Evolutionary conservation across 2,329 filamentous ascomycete species (phyloP), one percentile per base, ranked within the genome.

Genomic region (Sporothrix brunneoviolacea): DNA sequence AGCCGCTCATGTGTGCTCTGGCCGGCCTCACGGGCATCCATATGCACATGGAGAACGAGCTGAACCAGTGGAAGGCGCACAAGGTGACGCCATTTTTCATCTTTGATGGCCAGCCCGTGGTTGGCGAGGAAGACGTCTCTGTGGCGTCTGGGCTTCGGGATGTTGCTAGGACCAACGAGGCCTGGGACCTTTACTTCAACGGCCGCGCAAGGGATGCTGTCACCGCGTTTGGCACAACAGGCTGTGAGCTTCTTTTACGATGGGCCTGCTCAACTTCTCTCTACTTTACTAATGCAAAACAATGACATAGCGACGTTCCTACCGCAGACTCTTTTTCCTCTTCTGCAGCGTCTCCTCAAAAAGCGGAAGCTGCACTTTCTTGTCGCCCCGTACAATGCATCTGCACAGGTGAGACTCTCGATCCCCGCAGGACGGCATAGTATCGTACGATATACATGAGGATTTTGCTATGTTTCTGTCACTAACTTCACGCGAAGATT

Each of bases 1-100:
- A 98, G 67, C 91, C 91, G 37, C 82, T 98, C 30, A 79, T 97
- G 30, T 83, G 90, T 50, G 93, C 93, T 19, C 80, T 97, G 42
- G 93, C 91, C 44, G 93, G 93, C 52, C 78, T 91, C 54, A 93
- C 91, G 54, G 86, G 86, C 48, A 77, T 97, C 62, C 80, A 80
- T 66, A 74, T 72, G 57, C 84, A 86, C 61, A 84, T 98, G 56
- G 81, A 88, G 63, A 76, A 79, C 45, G 88, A 95, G 59, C 73
- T 98, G 27, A 77, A 86, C 54, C 73, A 74, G 52, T 88, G 93
- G 75, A 79, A 81, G 54, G 76, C 77, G 40, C 72, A 83, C 60
- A 79, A 80, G 18, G 84, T 95, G 47, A 80, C 74, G n/a, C 88
- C 88, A 2, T 72, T 94, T 56, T 97, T 98, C 66, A 77, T 98